phyloP scores from a whole-genome alignment of 2,329 filamentous ascomycete species.

The Aspergillus transmontanensis region DNA sequence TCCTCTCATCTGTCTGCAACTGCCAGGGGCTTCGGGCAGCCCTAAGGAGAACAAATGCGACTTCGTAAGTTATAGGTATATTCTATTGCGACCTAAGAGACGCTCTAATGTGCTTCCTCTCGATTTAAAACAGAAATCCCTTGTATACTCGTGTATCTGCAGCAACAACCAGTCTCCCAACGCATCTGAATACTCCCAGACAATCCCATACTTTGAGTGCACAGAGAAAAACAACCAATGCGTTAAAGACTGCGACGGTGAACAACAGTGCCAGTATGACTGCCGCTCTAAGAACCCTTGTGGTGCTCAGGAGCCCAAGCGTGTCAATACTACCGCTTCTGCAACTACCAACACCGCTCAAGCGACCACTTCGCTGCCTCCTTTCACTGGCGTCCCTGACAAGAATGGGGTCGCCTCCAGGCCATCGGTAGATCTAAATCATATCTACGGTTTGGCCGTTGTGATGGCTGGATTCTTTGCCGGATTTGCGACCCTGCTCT shows the following conservation, averaged over 20 bases:
- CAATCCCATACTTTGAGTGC: slow-evolving; percentile 65
- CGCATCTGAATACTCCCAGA: slow-evolving; percentile 63
- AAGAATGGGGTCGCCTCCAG: slow-evolving; percentile 34
- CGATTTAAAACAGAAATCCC: slow-evolving; percentile 38
- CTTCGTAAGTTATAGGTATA: slow-evolving; percentile 28
- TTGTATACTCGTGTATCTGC: slow-evolving; percentile 62
- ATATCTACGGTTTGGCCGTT: slow-evolving; percentile 58
- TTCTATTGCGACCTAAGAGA: neutral
- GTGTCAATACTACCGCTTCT: slow-evolving; percentile 54
- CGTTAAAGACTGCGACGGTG: slow-evolving; percentile 50
- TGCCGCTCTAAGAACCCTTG: slow-evolving; percentile 61
- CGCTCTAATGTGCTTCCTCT: neutral
- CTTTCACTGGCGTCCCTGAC: slow-evolving; percentile 35
- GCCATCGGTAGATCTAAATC: slow-evolving; percentile 53
- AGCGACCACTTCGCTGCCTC: slow-evolving; percentile 35
- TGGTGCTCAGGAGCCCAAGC: slow-evolving; percentile 61
- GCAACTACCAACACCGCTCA: slow-evolving; percentile 37
- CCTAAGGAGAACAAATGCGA: slow-evolving; percentile 45
- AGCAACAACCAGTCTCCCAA: slow-evolving; percentile 57
- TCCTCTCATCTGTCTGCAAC: slow-evolving; percentile 49
- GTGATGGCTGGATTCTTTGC: slow-evolving; percentile 59
- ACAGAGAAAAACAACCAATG: slow-evolving; percentile 60
- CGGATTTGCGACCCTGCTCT: slow-evolving; percentile 60
- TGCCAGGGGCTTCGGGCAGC: slow-evolving; percentile 35
- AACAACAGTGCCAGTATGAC: slow-evolving; percentile 52